Base-by-base conservation (phyloP, 192 early-diverging fungal genomes). In the Backusella luteola region DNA sequence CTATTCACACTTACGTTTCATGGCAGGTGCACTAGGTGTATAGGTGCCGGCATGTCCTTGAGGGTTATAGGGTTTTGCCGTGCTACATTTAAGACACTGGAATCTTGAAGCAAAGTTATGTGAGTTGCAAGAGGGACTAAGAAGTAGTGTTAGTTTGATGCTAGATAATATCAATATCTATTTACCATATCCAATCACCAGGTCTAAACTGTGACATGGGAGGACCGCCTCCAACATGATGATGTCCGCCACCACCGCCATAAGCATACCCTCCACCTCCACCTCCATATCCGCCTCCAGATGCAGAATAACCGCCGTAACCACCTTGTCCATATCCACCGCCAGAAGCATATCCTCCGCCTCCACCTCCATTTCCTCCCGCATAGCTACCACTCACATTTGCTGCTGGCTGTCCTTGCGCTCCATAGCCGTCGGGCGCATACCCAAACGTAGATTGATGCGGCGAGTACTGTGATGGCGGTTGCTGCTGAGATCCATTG, bases 51-150 rank as follows among this genome's bases (percentile, higher is more conserved):
- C n/a, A n/a, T 56, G 66, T 38, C 49, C 41, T 56, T 77, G 69
- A 6, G 72, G 67, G 29, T 67, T 75, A 39, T 77, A 74, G 14
- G 88, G 88, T 74, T 89, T 89, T 6, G 81, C 52, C n/a, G 84
- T 49, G 8, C 79, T 75, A 69, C 89, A 90, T 52, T 87, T 82
- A 72, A 90, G 80, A 73, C 89, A 90, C 39, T 90, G 87, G 74
- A 89, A 87, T 52, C 91, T 83, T 26, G 88, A 87, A 9, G 90
- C 90, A 77, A 92, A 92, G 67, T 92, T 92, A 80, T 92, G 89
- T 41, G 87, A 85, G 36, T 87, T 85, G 77, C 91, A 93, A 6
- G 82, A 77, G 23, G 87, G 86, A 72, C 79, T 80, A 68, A 56
- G 9, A 38, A 38, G 38, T 7, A 12, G 38, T 9, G 9, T 56